phyloP scores from a whole-genome alignment of 495 filamentous ascomycete species.

The Pseudevernia furfuracea region DNA sequence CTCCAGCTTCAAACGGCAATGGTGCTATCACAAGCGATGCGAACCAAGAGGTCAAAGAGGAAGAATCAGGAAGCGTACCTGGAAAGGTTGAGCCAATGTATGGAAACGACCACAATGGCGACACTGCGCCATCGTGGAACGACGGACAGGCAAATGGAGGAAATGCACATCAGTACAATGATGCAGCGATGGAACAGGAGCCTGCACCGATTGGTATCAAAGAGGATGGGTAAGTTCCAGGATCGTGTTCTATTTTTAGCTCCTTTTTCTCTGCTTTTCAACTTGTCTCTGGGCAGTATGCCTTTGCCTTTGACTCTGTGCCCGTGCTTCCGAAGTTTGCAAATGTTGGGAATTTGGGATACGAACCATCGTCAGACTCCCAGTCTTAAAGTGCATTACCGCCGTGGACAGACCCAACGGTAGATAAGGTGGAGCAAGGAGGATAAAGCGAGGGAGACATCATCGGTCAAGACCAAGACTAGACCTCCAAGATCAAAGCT shows the following conservation, averaged over 20 bases:
- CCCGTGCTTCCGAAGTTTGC: not conserved
- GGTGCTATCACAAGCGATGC: not conserved
- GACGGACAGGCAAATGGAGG: conserved; percentile 36
- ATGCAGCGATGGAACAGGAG: conserved; percentile 37
- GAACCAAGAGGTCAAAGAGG: conserved; percentile 5
- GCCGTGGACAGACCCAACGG: not conserved
- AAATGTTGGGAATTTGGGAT: not conserved
- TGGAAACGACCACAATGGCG: conserved; percentile 30
- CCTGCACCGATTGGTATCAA: conserved; percentile 66
- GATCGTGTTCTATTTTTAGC: conserved; percentile 5
- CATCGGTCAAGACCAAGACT: not conserved
- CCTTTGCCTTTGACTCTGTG: conserved; percentile 26
- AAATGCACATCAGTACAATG: conserved; percentile 48
- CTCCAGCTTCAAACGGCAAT: conserved; percentile 6
- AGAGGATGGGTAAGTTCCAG: conserved; percentile 91
- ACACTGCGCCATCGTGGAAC: conserved; percentile 28
- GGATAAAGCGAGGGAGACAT: not conserved
- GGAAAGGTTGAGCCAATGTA: conserved; percentile 40
- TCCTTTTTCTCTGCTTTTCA: conserved; percentile 24
- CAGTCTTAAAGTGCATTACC: not conserved
- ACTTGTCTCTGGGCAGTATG: conserved; percentile 1
- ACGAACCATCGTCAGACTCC: not conserved
- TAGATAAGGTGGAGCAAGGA: not conserved
- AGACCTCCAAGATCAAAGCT: not conserved
- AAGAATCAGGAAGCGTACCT: not conserved